phyloP scores from a whole-genome alignment of 2,329 filamentous ascomycete species.

The Cytospora schulzeri region DNA sequence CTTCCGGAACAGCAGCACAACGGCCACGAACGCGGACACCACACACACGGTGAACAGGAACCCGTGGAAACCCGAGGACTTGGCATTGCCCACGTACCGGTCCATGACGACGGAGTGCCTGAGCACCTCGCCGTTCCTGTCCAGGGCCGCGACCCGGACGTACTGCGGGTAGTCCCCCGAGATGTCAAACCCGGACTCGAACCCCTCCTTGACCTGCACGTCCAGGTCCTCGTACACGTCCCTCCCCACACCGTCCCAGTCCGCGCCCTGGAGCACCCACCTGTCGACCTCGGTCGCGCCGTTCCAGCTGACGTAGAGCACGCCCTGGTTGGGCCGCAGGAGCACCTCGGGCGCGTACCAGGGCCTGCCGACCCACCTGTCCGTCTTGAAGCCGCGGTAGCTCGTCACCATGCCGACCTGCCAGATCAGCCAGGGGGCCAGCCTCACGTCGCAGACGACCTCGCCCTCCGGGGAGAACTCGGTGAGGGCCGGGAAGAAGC shows the following conservation, averaged over 20 bases:
- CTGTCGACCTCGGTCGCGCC: conserved; percentile 28
- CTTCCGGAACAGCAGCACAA: background rate
- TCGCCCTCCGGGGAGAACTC: conserved; percentile 25
- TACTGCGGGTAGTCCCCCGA: conserved; percentile 23
- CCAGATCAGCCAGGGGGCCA: conserved; percentile 27
- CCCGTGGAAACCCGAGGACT: background rate
- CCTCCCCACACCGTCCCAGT: conserved; percentile 13
- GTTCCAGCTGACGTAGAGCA: conserved; percentile 31
- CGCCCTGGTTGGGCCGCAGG: conserved; percentile 15
- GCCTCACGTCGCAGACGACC: conserved; percentile 29
- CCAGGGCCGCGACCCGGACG: conserved; percentile 26
- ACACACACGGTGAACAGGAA: background rate
- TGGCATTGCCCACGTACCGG: conserved; percentile 26
- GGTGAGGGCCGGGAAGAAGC: conserved; percentile 28
- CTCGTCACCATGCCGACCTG: conserved; percentile 27
- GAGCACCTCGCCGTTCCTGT: conserved; percentile 22
- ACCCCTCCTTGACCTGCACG: conserved; percentile 23
- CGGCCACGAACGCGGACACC: background rate
- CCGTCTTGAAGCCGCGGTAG: conserved; percentile 30
- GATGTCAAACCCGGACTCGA: conserved; percentile 25
- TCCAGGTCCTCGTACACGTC: conserved; percentile 20
- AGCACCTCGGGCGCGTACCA: conserved; percentile 16
- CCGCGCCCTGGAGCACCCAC: conserved; percentile 28
- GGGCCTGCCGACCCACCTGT: conserved; percentile 26
- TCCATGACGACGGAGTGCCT: conserved; percentile 25